Evolutionary conservation across 495 filamentous ascomycete species (phyloP).

Genomic region (Annulohypoxylon maeteangense): DNA sequence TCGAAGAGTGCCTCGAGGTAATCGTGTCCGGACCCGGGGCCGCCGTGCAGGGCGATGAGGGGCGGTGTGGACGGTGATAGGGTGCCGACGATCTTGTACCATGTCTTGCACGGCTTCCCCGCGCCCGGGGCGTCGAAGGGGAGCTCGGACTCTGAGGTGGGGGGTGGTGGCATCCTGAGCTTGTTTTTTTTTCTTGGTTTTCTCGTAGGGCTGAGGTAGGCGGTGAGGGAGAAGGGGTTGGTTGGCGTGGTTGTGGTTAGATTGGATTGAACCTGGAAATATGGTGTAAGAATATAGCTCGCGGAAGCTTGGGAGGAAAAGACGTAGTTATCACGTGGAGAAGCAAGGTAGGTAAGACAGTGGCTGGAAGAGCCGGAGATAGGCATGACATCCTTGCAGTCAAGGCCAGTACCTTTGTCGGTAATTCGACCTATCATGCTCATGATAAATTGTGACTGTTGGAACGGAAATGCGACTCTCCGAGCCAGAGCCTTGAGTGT

Average conservation of each 20-base stretch:
- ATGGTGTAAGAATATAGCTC: not conserved
- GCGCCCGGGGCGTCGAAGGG: slow-evolving; percentile 46
- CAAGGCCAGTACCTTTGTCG: not conserved
- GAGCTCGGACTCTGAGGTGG: slow-evolving; percentile 28
- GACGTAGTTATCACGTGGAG: slow-evolving; percentile 5
- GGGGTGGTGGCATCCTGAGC: slow-evolving; percentile 11
- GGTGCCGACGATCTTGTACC: slow-evolving; percentile 47
- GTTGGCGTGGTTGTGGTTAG: not conserved
- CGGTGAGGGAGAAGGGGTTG: not conserved
- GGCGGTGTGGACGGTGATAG: slow-evolving; percentile 5
- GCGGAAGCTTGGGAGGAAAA: not conserved
- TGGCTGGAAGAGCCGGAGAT: not conserved
- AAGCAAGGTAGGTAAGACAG: not conserved
- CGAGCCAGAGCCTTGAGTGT: not conserved
- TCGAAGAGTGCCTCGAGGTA: slow-evolving; percentile 54
- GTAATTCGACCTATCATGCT: not conserved
- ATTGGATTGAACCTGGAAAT: not conserved
- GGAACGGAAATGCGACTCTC: not conserved
- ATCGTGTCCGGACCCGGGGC: slow-evolving; percentile 57
- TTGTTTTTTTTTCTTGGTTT: not conserved
- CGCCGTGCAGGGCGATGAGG: slow-evolving; percentile 53
- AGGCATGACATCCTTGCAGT: slow-evolving; percentile 1
- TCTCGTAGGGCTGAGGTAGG: not conserved
- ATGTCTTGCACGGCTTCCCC: slow-evolving; percentile 53
- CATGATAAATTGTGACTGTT: not conserved